Conservation (phyloP, 306 rosid species). For the Vigna radiata region DNA sequence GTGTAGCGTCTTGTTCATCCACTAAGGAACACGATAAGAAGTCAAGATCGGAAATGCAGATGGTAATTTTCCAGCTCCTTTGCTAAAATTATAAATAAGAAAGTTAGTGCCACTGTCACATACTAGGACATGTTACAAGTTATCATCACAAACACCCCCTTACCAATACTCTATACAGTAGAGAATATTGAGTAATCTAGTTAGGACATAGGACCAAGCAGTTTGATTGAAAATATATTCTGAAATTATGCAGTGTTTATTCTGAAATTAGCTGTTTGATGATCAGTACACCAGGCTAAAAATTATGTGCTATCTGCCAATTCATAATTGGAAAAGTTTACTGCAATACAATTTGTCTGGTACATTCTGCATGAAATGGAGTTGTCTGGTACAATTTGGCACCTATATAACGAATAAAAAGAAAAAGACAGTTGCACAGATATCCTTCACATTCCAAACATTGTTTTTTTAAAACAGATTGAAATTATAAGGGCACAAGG, state of each 20-base stretch:
- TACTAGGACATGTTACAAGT: conserved; percentile 27
- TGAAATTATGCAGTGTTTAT: conserved; percentile 7
- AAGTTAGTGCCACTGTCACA: background rate
- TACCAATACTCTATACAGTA: background rate
- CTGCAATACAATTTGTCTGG: no score
- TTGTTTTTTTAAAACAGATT: background rate
- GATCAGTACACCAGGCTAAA: background rate
- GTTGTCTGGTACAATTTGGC: no score
- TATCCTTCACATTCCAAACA: conserved; percentile 17
- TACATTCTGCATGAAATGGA: no score
- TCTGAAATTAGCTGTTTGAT: background rate
- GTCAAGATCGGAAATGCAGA: conserved; percentile 50
- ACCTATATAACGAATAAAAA: conserved; percentile 62
- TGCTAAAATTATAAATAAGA: conserved; percentile 28
- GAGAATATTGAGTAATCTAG: background rate
- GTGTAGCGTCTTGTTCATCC: conserved; percentile 26
- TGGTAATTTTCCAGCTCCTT: conserved; percentile 53
- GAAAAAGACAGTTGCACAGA: conserved; percentile 13
- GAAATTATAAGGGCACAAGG: conserved; percentile 10
- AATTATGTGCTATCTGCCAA: background rate
- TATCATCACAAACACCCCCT: background rate
- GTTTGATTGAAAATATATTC: conserved; percentile 6
- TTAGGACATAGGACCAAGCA: background rate
- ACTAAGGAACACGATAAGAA: conserved; percentile 43
- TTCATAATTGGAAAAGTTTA: background rate